Evolutionary conservation across 2,329 filamentous ascomycete species (phyloP), one percentile per base, ranked within the genome.

Genomic region (Fusarium sp.): DNA sequence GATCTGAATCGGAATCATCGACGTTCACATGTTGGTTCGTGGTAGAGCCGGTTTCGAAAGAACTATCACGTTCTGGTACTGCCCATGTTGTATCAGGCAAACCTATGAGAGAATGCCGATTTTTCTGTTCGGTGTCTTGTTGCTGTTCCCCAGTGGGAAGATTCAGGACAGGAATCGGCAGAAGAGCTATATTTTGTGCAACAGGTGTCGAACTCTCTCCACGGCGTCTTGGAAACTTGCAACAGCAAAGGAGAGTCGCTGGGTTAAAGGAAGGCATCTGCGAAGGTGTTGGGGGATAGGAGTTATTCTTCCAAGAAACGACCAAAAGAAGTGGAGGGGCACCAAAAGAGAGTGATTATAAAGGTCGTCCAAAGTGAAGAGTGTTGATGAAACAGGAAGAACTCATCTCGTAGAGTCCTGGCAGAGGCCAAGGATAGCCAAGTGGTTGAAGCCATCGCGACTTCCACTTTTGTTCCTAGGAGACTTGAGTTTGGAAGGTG

Each of bases 1-100:
- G 78, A n/a, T 83, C 82, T 29, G 80, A 76, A 20, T 81, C 79
- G 5, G 82, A 82, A 47, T 84, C 79, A 28, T 81, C 77, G 8
- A 77, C 75, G 11, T 26, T 48, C n/a, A 76, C 71, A 1, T 82
- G 69, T 20, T 80, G 75, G 21, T 72, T 54, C 38, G 54, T 49
- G n/a, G 48, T 12, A 15, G 67, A 68, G 39, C 44, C 21, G 15
- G 20, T 39, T 8, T 47, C 50, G 26, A 46, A 35, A 29, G 49
- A 62, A 31, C 46, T 42, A n/a, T 39, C 31, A 10, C 52, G 47
- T 16, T 55, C 24, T 18, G 69, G 43, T 11, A 46, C 35, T 33
- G 43, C 39, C 67, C 68, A 73, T 16, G 50, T 35, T n/a, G 57
- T 57, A 23, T 61, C 60, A 18, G 65, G 49, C 37, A 71, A 46